A percentile compares a stretch with the other conserved stretches of the same genome.
These are phyloP conservation scores for Penicillium sp. DNA, from an alignment of 2,329 filamentous ascomycete genomes.

Conservation along the genomic window DNA sequence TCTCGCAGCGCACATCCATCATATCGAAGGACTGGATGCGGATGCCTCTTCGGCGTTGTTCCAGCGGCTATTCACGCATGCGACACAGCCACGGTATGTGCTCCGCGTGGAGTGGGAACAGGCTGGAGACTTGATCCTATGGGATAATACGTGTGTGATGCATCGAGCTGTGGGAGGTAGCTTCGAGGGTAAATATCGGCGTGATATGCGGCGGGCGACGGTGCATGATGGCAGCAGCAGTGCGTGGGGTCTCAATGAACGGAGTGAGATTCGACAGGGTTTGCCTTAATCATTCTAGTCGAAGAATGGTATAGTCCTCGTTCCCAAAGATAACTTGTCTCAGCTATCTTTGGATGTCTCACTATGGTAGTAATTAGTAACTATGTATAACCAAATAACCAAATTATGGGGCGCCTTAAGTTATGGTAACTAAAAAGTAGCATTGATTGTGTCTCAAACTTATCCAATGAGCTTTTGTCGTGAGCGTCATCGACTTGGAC, in stretches of 20 bases:
- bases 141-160: slow-evolving; percentile 57
- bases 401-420: too few relatives aligned
- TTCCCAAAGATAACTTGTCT: too few relatives aligned
- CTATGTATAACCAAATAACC: too few relatives aligned
- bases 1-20: slow-evolving; percentile 51
- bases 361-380: too few relatives aligned
- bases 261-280: slow-evolving; percentile 25
- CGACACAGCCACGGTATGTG: slow-evolving; percentile 46
- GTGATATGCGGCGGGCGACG: slow-evolving; percentile 55
- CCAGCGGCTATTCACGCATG: slow-evolving; percentile 40
- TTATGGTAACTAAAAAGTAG: too few relatives aligned
- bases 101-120: slow-evolving; percentile 47
- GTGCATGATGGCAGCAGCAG: slow-evolving; percentile 47
- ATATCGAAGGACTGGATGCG: slow-evolving; percentile 44
- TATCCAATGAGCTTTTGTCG: neutral
- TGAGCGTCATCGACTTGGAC: neutral
- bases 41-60: slow-evolving; percentile 36
- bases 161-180: slow-evolving; percentile 49
- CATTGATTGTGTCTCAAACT: neutral
- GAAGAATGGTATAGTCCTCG: neutral
- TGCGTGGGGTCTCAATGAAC: slow-evolving; percentile 45
- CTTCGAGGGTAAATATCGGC: slow-evolving; percentile 46
- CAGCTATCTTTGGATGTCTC: too few relatives aligned
- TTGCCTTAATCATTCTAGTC: slow-evolving; percentile 16
- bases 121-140: slow-evolving; percentile 50